A percentile compares a stretch with the other conserved stretches of the same genome.
Conservation (phyloP, 495 filamentous ascomycete species). For the Staphylotrichum tortipilum region DNA sequence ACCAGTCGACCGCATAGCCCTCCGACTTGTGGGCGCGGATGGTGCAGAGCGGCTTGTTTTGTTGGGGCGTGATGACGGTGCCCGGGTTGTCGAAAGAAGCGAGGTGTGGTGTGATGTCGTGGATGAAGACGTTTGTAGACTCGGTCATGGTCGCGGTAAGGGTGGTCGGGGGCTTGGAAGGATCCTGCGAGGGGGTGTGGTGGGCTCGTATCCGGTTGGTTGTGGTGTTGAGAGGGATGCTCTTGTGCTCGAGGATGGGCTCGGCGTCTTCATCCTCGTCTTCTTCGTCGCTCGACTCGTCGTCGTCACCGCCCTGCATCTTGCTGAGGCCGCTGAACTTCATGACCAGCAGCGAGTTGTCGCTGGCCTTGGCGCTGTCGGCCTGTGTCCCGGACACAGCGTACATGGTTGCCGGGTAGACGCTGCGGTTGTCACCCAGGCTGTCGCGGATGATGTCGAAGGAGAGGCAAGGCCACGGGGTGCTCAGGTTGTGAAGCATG, state of each 20-base stretch:
- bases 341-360: slow-evolving; percentile 91
- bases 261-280: slow-evolving; percentile 75
- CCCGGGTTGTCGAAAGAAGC: slow-evolving; percentile 82
- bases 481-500: slow-evolving; percentile 87
- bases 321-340: slow-evolving; percentile 85
- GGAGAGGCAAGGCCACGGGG: slow-evolving; percentile 92
- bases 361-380: slow-evolving; percentile 58
- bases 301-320: slow-evolving; percentile 60
- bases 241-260: slow-evolving; percentile 86
- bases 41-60: slow-evolving; percentile 77
- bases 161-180: slow-evolving; percentile 62
- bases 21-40: slow-evolving; percentile 86
- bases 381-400: slow-evolving; percentile 92
- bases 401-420: slow-evolving; percentile 88
- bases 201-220: slow-evolving; percentile 88
- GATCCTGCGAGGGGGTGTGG: slow-evolving; percentile 60
- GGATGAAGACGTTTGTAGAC: slow-evolving; percentile 76
- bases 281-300: slow-evolving; percentile 61
- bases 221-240: slow-evolving; percentile 72
- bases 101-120: slow-evolving; percentile 85
- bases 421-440: slow-evolving; percentile 82
- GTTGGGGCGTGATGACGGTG: slow-evolving; percentile 63
- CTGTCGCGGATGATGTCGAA: slow-evolving; percentile 85
- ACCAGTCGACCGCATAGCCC: slow-evolving; percentile 95
- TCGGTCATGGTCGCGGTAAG: slow-evolving; percentile 89